Evolutionary conservation across 768 basidiomycete genomes (phyloP).

Genomic region (Auricularia auricula-judae): DNA sequence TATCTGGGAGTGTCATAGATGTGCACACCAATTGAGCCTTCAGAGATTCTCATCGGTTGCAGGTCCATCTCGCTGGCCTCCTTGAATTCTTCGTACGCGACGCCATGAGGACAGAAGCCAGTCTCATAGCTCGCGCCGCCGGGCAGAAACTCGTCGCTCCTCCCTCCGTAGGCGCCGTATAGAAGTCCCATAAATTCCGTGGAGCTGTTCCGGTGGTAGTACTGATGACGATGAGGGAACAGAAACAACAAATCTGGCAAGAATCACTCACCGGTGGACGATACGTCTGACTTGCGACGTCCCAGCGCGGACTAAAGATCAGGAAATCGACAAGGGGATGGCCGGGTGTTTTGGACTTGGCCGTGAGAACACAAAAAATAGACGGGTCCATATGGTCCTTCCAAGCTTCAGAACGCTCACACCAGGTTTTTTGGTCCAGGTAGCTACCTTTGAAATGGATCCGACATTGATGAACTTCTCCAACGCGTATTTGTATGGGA

Average conservation of each 20-base stretch:
- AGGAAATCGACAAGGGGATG: slow-evolving; percentile 54
- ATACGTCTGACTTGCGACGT: slow-evolving; percentile 48
- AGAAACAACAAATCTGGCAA: background rate
- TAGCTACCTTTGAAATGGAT: slow-evolving; percentile 34
- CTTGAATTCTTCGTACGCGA: slow-evolving; percentile 44
- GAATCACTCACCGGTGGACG: slow-evolving; percentile 38
- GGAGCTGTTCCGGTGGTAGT: slow-evolving; percentile 52
- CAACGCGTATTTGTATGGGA: slow-evolving; percentile 56
- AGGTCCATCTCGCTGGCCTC: slow-evolving; percentile 42
- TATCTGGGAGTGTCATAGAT: no score
- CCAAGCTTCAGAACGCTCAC: background rate
- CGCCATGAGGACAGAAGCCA: slow-evolving; percentile 55
- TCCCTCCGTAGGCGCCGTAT: slow-evolving; percentile 52
- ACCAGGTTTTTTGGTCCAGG: background rate
- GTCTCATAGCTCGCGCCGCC: slow-evolving; percentile 54
- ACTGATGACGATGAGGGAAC: slow-evolving; percentile 21
- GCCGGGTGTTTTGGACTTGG: slow-evolving; percentile 46
- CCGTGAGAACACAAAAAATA: slow-evolving; percentile 58
- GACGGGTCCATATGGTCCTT: slow-evolving; percentile 61
- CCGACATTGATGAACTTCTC: slow-evolving; percentile 55
- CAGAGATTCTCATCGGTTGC: slow-evolving; percentile 37
- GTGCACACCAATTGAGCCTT: slow-evolving; percentile 38
- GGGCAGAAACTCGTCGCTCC: slow-evolving; percentile 51
- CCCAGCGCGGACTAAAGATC: slow-evolving; percentile 56
- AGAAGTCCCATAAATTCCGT: slow-evolving; percentile 58